Base-by-base conservation (phyloP, 2,329 filamentous ascomycete species). In the Sclerotinia trifoliorum region DNA sequence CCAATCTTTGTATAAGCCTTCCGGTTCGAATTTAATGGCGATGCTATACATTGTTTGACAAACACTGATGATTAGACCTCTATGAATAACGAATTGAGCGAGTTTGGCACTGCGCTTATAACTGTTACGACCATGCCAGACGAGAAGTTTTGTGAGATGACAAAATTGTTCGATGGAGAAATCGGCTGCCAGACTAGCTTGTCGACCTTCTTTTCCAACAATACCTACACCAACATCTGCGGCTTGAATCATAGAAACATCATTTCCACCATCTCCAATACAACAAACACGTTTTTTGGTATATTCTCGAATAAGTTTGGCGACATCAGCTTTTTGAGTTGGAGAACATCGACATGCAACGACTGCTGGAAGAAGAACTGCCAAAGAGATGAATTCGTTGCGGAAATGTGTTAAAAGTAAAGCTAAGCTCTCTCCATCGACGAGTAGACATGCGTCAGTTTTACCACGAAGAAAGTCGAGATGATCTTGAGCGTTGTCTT, bases 21-120 rank as follows among this genome's bases (percentile, higher is more conserved):
- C 93, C 0, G 95, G 96, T 78, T 97, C 93, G 77, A 97, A 97
- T 70, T 90, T 87, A 69, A 92, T 90, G 7, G 94, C 94, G 70
- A 98, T 96, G 78, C 92, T 96, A 82, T 94, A 99, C 85, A 99
- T 93, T 0, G 95, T 98, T 81, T 99, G 95, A 75, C 94, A 97
- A 39, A 98, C 93, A 66, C 88, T 90, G 76, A 99, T 96, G 76
- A 99, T 97, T 56, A 99, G 83, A 63, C 95, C 95, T 75, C 95
- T 91, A 78, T 99, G 96, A 75, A 99, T 99, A 75, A 99, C 94
- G 79, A 99, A 99, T 78, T 98, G 96, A 0, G 92, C 93, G 32
- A 99, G 86, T 80, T 99, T 99, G 39, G 95, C 95, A 69, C 89
- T 93, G 57, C 96, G 88, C 80, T 98, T 98, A 83, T 99, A 99